These are phyloP conservation scores for Climacium dendroides DNA, from an alignment of 225 moss, liverwort and hornwort species.

Conservation along the genomic window DNA sequence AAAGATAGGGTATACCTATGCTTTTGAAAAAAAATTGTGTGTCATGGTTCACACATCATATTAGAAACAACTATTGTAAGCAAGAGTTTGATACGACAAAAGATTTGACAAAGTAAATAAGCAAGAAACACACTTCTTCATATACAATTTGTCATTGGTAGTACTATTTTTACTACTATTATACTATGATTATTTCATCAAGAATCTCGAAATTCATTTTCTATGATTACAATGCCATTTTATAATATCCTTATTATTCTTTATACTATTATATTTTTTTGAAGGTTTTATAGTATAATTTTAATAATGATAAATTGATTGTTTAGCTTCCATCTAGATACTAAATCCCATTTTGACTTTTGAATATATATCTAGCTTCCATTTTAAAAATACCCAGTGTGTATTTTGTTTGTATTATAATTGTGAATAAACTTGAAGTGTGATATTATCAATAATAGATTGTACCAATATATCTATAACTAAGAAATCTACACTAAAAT, in stretches of 20 bases:
- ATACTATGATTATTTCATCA: background rate
- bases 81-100: background rate
- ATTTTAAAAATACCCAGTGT: background rate
- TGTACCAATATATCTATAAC: background rate
- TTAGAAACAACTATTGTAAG: background rate
- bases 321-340: background rate
- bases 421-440: background rate
- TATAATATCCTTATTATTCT: background rate
- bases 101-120: too few species aligned
- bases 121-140: too few species aligned
- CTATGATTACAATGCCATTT: background rate
- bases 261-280: too few species aligned
- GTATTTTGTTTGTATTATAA: background rate
- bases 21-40: background rate
- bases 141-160: too few species aligned
- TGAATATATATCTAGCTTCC: background rate
- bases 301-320: background rate
- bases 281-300: too few species aligned
- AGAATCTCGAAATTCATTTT: background rate
- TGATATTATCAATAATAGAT: background rate
- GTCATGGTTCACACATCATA: background rate
- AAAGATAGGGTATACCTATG: too few species aligned
- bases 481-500: background rate
- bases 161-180: too few species aligned
- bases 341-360: background rate